Conservation (phyloP, 768 basidiomycete genomes). For the Lentinula edodes region DNA sequence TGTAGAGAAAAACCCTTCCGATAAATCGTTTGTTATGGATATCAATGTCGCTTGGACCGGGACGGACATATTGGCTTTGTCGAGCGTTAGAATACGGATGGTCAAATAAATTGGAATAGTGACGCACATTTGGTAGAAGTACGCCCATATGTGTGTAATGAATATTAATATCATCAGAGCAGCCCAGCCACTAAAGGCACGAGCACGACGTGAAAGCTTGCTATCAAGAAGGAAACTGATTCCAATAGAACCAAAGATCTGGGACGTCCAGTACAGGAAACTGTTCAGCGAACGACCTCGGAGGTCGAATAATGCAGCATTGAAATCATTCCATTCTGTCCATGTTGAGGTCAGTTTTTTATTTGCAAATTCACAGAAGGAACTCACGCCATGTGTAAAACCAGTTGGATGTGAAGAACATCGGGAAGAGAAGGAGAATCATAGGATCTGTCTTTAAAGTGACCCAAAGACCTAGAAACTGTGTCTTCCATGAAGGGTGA, state of each 20-base stretch:
- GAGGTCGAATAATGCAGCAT: conserved; percentile 76
- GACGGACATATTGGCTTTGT: conserved; percentile 24
- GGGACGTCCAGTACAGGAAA: conserved; percentile 74
- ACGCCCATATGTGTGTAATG: conserved; percentile 69
- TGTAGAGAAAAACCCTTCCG: conserved; percentile 55
- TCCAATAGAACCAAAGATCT: conserved; percentile 68
- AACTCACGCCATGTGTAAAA: conserved; percentile 80
- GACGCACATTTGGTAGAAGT: conserved; percentile 65
- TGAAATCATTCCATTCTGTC: conserved; percentile 75
- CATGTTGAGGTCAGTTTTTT: not conserved
- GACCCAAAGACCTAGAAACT: conserved; percentile 64
- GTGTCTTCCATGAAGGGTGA: conserved; percentile 75
- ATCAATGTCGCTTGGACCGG: conserved; percentile 43
- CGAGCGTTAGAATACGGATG: not conserved
- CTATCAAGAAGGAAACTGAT: conserved; percentile 70
- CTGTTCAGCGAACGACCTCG: conserved; percentile 74
- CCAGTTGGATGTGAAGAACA: conserved; percentile 83
- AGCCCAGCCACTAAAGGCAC: conserved; percentile 67
- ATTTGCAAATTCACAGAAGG: not conserved
- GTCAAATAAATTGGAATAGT: not conserved
- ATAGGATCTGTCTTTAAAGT: conserved; percentile 65
- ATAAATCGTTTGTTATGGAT: conserved; percentile 51
- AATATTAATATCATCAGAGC: conserved; percentile 62
- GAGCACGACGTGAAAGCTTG: conserved; percentile 51
- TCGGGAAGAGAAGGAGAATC: conserved; percentile 74